Conservation (phyloP, 2,329 filamentous ascomycete genomes). For the Lojkania enalia region DNA sequence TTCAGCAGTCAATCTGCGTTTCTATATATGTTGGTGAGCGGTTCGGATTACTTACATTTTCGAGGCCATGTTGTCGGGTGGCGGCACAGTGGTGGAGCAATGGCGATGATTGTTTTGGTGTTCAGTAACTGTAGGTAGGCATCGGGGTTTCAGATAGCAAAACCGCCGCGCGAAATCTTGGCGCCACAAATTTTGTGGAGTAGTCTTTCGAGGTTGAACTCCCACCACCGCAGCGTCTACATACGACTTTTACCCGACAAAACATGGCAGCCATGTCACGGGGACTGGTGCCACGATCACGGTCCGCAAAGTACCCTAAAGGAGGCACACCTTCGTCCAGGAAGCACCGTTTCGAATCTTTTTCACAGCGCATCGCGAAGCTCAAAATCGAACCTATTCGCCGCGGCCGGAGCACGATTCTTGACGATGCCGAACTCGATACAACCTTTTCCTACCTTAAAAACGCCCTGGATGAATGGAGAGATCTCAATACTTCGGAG, state of each 20-base stretch:
- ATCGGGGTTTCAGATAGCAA: constrained; percentile 1
- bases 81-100: too few relatives aligned
- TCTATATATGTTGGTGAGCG: not conserved
- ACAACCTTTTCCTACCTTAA: constrained; percentile 85
- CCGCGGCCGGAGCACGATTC: constrained; percentile 80
- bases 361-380: constrained; percentile 85
- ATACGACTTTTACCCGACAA: constrained; percentile 9
- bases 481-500: constrained; percentile 85
- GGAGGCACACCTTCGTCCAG: constrained; percentile 74
- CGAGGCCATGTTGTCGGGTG: constrained; percentile 52
- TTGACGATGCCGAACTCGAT: constrained; percentile 76
- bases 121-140: constrained; percentile 9
- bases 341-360: constrained; percentile 88
- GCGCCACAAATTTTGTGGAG: constrained; percentile 35
- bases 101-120: constrained; percentile 18
- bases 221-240: constrained; percentile 6
- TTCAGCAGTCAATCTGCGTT: not conserved
- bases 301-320: constrained; percentile 66
- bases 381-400: constrained; percentile 93
- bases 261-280: constrained; percentile 51
- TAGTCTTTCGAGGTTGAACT: not conserved
- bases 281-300: constrained; percentile 38
- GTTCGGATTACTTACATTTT: constrained; percentile 53
- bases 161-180: constrained; percentile 23
- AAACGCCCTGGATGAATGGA: constrained; percentile 82